Evolutionary conservation across 1,284 basidiomycete genomes (phyloP).

Genomic region (Ganoderma multipileum): DNA sequence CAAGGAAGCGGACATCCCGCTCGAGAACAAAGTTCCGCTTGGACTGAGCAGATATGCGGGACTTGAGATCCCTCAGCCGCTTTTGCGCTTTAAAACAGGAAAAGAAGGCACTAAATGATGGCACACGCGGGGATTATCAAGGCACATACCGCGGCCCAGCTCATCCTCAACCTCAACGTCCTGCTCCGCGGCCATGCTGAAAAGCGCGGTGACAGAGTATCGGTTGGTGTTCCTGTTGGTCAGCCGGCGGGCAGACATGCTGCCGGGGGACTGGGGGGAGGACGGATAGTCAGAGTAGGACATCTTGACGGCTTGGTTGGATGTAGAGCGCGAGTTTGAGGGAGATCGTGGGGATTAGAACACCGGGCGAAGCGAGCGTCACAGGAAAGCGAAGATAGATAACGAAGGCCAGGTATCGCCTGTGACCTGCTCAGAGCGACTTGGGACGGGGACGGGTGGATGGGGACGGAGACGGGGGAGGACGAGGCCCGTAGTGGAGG

Average conservation of each 20-base stretch:
- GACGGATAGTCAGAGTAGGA: slow-evolving; percentile 65
- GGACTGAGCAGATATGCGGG: slow-evolving; percentile 97
- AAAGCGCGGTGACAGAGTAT: slow-evolving; percentile 95
- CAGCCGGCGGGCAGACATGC: slow-evolving; percentile 72
- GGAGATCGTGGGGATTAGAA: slow-evolving; percentile 26
- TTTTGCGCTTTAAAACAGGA: slow-evolving; percentile 76
- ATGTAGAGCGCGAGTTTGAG: slow-evolving; percentile 19
- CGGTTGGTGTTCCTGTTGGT: slow-evolving; percentile 95
- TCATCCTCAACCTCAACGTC: slow-evolving; percentile 99
- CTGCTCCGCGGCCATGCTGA: slow-evolving; percentile 98
- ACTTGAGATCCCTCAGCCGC: slow-evolving; percentile 93
- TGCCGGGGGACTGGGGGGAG: slow-evolving; percentile 56
- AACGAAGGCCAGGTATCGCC: slow-evolving; percentile 32
- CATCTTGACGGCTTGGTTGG: slow-evolving; percentile 22
- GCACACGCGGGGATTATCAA: neutral
- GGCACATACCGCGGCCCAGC: slow-evolving; percentile 83
- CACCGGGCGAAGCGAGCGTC: slow-evolving; percentile 28
- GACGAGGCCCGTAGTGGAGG: slow-evolving; percentile 11
- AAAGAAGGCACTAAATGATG: slow-evolving; percentile 5
- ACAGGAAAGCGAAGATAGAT: slow-evolving; percentile 31
- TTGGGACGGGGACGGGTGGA: slow-evolving; percentile 14
- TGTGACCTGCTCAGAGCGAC: slow-evolving; percentile 35
- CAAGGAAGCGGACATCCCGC: slow-evolving; percentile 97
- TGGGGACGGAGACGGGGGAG: slow-evolving; percentile 12
- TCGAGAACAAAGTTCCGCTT: slow-evolving; percentile 99